Conservation (phyloP, 805 yeast species). For the Saccharomycodes ludwigii region DNA sequence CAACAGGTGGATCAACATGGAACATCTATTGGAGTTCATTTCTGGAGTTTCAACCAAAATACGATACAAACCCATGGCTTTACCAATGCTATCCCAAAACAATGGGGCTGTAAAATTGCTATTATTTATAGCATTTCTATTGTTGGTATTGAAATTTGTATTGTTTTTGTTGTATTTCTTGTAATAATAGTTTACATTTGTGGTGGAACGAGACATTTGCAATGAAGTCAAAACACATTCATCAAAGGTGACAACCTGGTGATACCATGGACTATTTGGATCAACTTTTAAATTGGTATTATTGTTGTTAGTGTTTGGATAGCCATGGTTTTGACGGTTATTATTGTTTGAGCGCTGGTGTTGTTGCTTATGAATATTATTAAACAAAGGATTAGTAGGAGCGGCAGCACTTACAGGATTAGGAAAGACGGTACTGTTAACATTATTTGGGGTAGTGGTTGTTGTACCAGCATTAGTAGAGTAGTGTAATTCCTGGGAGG, state of each 20-base stretch:
- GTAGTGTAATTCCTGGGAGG: slow-evolving; percentile 20
- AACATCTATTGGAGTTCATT: slow-evolving; percentile 33
- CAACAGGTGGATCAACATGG: slow-evolving; percentile 37
- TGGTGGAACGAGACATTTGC: slow-evolving; percentile 22
- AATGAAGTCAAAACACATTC: slow-evolving; percentile 31
- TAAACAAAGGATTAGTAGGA: background rate
- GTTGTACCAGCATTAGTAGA: slow-evolving; percentile 15
- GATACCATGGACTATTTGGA: slow-evolving; percentile 35
- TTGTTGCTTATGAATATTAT: no score
- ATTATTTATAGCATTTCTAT: no score
- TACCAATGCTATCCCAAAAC: slow-evolving; percentile 41
- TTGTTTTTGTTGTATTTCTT: no score
- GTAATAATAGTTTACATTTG: slow-evolving; percentile 26
- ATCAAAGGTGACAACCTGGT: slow-evolving; percentile 39
- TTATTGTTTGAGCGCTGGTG: slow-evolving; percentile 4
- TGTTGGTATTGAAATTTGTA: slow-evolving; percentile 32
- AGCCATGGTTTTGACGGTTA: background rate
- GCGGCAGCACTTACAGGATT: background rate
- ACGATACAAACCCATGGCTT: slow-evolving; percentile 38
- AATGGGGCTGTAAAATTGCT: slow-evolving; percentile 22
- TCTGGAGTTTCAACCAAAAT: slow-evolving; percentile 36
- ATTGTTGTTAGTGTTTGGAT: background rate
- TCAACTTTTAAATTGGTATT: slow-evolving; percentile 12
- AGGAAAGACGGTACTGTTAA: slow-evolving; percentile 1
- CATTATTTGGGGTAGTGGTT: slow-evolving; percentile 6